Conservation (phyloP, 768 basidiomycete genomes). For the Mycena albidolilacea region DNA sequence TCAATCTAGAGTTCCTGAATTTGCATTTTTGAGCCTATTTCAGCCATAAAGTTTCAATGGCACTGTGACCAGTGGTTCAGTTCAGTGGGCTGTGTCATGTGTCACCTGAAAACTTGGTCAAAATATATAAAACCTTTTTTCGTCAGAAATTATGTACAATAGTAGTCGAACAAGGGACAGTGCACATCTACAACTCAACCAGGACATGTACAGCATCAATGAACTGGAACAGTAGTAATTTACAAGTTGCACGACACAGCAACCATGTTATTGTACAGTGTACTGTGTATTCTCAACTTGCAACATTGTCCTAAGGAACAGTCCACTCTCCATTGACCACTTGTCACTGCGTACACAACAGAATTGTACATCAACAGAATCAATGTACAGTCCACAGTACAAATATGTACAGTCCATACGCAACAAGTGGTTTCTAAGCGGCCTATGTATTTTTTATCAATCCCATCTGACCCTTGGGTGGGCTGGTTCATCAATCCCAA, state of each 20-base stretch:
- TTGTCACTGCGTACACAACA: not conserved
- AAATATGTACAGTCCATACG: not conserved
- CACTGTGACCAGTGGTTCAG: no score
- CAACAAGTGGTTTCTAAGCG: not conserved
- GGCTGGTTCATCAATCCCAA: slow-evolving; percentile 1
- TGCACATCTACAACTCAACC: no score
- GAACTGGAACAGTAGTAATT: slow-evolving; percentile 4
- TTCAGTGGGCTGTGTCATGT: no score
- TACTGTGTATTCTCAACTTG: not conserved
- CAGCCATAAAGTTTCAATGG: no score
- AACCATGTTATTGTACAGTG: no score
- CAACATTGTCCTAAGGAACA: not conserved
- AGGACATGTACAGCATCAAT: slow-evolving; percentile 3
- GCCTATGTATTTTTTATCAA: not conserved
- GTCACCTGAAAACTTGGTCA: no score
- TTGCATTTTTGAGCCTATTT: no score
- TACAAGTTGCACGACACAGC: not conserved
- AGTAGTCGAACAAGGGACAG: no score
- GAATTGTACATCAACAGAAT: not conserved
- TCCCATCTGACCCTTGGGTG: not conserved
- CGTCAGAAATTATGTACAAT: no score
- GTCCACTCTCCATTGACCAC: not conserved
- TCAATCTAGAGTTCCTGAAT: no score
- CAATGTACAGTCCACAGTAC: not conserved
- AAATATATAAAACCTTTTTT: no score